Percentiles rank a stretch among this genome's conserved stretches.
Conservation (phyloP, 2,329 filamentous ascomycete species). For the Botrytis tulipae region DNA sequence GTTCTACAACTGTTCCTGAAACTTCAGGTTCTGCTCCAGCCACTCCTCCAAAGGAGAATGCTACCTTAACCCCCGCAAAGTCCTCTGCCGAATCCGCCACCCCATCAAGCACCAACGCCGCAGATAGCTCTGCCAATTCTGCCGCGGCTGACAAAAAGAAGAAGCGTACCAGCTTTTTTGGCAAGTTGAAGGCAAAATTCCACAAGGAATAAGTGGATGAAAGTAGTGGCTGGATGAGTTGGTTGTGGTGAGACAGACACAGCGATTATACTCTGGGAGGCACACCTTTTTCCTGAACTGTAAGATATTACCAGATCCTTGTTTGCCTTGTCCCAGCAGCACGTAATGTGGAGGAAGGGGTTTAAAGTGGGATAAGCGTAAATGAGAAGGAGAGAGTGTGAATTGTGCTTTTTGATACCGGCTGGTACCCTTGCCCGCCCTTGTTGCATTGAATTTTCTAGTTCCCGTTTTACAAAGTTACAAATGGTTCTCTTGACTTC, state of each 20-base stretch:
- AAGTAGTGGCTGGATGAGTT: conserved; percentile 7
- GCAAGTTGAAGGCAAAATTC: conserved; percentile 54
- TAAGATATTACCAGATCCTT: conserved; percentile 19
- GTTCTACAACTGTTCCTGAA: conserved; percentile 26
- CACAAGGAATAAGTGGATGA: conserved; percentile 34
- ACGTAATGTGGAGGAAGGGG: conserved; percentile 20
- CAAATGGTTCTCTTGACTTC: conserved; percentile 22
- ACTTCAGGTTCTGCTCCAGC: conserved; percentile 26
- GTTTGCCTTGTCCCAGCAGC: conserved; percentile 11
- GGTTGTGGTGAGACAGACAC: conserved; percentile 6
- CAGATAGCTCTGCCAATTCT: conserved; percentile 31
- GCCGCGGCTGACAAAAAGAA: conserved; percentile 39
- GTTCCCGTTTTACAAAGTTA: conserved; percentile 21
- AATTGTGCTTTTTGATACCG: conserved; percentile 21
- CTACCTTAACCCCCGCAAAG: conserved; percentile 29
- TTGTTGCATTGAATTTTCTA: conserved; percentile 21
- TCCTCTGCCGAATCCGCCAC: conserved; percentile 31
- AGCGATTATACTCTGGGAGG: conserved; percentile 18
- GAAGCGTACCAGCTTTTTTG: conserved; percentile 41
- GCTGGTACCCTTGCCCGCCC: conserved; percentile 21
- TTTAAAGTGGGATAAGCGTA: conserved; percentile 9
- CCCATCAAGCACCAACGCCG: conserved; percentile 32
- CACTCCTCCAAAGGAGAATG: conserved; percentile 27
- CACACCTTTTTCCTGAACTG: conserved; percentile 21
- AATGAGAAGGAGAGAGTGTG: conserved; percentile 11